Percentiles rank a stretch among this genome's conserved stretches.
Conservation (phyloP, 2,329 filamentous ascomycete species). For the Aureobasidium vineae region DNA sequence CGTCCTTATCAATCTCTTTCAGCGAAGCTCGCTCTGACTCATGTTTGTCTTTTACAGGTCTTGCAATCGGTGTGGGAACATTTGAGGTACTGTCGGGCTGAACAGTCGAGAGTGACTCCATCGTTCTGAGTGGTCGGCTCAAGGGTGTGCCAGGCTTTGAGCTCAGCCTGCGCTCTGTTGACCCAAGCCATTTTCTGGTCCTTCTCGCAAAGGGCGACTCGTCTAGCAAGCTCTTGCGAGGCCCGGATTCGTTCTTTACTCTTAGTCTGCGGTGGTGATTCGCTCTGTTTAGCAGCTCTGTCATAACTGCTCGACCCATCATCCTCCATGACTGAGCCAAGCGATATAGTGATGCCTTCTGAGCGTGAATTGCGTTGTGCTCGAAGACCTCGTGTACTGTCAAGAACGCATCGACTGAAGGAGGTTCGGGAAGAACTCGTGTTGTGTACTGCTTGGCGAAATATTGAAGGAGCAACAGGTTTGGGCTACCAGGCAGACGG, state of each 20-base stretch:
- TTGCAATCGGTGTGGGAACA: slow-evolving; percentile 54
- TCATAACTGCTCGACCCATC: slow-evolving; percentile 51
- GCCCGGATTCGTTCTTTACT: slow-evolving; percentile 4
- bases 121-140: slow-evolving; percentile 25
- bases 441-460: slow-evolving; percentile 48
- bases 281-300: slow-evolving; percentile 47
- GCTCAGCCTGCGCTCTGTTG: slow-evolving; percentile 23
- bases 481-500: slow-evolving; percentile 46
- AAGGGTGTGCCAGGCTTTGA: slow-evolving; percentile 30
- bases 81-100: slow-evolving; percentile 50
- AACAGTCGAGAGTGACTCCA: slow-evolving; percentile 18
- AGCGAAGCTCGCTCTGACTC: not conserved
- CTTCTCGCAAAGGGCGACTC: slow-evolving; percentile 25
- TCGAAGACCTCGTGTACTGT: slow-evolving; percentile 47
- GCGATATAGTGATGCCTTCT: slow-evolving; percentile 50
- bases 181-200: slow-evolving; percentile 21
- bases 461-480: slow-evolving; percentile 43
- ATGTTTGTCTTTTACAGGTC: slow-evolving; percentile 44
- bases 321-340: slow-evolving; percentile 61
- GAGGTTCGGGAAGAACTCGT: slow-evolving; percentile 41
- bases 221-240: slow-evolving; percentile 13
- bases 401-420: slow-evolving; percentile 40
- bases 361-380: slow-evolving; percentile 55
- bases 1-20: slow-evolving; percentile 30
- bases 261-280: slow-evolving; percentile 20